These are phyloP conservation scores for Mortierella sp. DNA, from an alignment of 371 early-diverging fungal genomes.

Conservation along the genomic window DNA sequence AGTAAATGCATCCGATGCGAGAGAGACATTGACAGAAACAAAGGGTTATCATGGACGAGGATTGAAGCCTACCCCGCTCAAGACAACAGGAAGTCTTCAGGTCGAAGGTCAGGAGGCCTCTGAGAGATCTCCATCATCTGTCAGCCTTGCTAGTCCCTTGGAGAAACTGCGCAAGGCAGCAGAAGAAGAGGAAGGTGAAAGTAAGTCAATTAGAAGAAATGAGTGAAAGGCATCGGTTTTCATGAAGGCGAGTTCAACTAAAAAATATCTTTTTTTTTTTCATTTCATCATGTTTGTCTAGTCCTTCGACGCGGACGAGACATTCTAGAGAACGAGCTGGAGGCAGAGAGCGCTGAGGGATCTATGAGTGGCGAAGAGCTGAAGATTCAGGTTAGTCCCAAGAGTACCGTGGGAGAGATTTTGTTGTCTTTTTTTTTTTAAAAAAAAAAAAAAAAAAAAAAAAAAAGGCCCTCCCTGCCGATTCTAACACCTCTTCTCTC, in stretches of 20 bases:
- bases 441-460: no score
- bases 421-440: background rate
- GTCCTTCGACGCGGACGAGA: conserved; percentile 47
- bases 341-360: conserved; percentile 16
- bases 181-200: conserved; percentile 59
- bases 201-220: conserved; percentile 7
- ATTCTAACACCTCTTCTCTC: background rate
- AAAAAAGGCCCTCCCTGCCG: no score
- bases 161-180: conserved; percentile 55
- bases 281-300: background rate
- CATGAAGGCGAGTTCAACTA: background rate
- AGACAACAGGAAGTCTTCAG: conserved; percentile 2
- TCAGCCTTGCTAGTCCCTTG: conserved; percentile 34
- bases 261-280: background rate
- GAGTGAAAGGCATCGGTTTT: background rate
- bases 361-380: conserved; percentile 37
- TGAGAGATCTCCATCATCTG: conserved; percentile 31
- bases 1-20: background rate
- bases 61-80: conserved; percentile 24
- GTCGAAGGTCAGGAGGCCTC: background rate
- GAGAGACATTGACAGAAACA: background rate
- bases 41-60: conserved; percentile 23
- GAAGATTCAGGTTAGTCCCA: conserved; percentile 33
- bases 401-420: background rate
- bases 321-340: conserved; percentile 36